Conservation (phyloP, 306 rosid genomes). For the Cucumis hystrix region DNA sequence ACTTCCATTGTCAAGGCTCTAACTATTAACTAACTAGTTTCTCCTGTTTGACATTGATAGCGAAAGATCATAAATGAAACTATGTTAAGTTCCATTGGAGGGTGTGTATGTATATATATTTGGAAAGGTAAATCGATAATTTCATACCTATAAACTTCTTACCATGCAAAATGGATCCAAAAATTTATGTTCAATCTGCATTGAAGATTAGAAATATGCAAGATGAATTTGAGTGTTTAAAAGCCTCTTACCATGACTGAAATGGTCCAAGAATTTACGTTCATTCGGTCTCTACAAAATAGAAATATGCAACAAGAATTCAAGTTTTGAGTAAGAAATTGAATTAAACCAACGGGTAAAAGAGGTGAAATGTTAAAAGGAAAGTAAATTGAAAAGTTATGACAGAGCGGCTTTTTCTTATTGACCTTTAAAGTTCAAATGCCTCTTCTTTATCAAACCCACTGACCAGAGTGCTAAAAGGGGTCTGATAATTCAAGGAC, state of each 20-base stretch:
- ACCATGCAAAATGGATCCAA: not conserved
- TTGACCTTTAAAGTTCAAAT: not conserved
- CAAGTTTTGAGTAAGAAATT: not conserved
- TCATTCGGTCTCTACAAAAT: constrained; percentile 1
- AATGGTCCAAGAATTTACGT: not conserved
- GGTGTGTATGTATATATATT: too few relatives aligned
- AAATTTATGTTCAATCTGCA: not conserved
- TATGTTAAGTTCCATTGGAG: not conserved
- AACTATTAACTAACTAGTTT: not conserved
- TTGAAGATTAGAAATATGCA: not conserved
- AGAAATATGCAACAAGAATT: constrained; percentile 4
- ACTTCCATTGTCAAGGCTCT: not conserved
- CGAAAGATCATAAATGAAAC: not conserved
- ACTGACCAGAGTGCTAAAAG: not conserved
- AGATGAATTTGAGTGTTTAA: not conserved
- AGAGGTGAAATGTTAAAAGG: not conserved
- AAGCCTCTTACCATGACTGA: not conserved
- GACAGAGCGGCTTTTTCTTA: not conserved
- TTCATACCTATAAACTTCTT: not conserved
- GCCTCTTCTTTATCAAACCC: constrained; percentile 1
- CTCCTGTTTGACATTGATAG: not conserved
- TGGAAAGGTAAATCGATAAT: not conserved
- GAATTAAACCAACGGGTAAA: not conserved
- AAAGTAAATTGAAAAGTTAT: not conserved
- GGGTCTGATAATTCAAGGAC: not conserved